Conservation (phyloP, 306 rosid genomes). For the Herpetospermum pedunculosum region DNA sequence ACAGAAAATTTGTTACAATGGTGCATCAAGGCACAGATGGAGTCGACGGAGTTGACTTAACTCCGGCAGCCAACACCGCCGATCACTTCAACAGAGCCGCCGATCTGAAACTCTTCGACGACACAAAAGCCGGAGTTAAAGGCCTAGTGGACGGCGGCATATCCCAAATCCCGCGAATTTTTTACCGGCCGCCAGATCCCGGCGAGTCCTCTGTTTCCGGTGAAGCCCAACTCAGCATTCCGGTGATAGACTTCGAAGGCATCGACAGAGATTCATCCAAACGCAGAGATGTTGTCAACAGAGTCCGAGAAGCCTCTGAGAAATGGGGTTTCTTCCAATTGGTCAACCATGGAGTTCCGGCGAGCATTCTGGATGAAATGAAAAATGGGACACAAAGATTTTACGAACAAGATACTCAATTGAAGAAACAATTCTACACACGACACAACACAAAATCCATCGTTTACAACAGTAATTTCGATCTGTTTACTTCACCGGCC, state of each 20-base stretch:
- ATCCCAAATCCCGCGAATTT: conserved; percentile 30
- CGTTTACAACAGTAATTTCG: conserved; percentile 21
- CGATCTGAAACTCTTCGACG: conserved; percentile 26
- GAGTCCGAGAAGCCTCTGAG: conserved; percentile 21
- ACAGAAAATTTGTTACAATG: neutral
- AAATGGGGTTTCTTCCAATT: conserved; percentile 45
- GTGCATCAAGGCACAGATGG: neutral
- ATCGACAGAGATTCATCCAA: neutral
- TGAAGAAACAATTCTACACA: conserved; percentile 23
- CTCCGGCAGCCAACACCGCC: neutral
- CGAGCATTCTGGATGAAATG: conserved; percentile 20
- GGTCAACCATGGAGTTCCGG: conserved; percentile 33
- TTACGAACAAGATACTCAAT: conserved; percentile 26
- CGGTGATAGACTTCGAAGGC: conserved; percentile 31
- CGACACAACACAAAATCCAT: conserved; percentile 6
- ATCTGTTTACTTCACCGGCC: conserved; percentile 13
- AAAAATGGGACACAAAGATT: conserved; percentile 20
- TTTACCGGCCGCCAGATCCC: conserved; percentile 4
- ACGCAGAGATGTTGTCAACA: conserved; percentile 17
- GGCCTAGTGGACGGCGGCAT: conserved; percentile 54
- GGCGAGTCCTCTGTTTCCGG: neutral
- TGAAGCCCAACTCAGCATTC: conserved; percentile 18
- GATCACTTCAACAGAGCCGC: conserved; percentile 1
- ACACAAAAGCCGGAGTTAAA: conserved; percentile 46
- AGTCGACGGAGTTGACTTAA: neutral